phyloP scores from a whole-genome alignment of 192 early-diverging fungal species.

The Helicostylum pulchrum region DNA sequence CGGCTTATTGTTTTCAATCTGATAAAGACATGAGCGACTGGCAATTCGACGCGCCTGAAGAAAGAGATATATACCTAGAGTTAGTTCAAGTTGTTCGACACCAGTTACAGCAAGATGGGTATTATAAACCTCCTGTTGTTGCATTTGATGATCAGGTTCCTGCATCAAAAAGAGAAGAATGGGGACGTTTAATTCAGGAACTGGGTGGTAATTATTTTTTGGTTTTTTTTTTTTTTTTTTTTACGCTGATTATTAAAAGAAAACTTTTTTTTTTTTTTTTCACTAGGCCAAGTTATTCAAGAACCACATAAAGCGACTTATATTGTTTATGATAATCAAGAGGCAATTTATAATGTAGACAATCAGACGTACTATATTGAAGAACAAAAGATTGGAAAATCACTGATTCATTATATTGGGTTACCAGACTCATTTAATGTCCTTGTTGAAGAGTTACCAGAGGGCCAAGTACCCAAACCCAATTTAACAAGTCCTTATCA shows the following conservation, averaged over 20 bases:
- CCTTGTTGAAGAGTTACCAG: constrained; percentile 35
- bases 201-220: constrained; percentile 5
- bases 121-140: constrained; percentile 14
- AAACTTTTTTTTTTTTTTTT: neutral
- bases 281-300: constrained; percentile 9
- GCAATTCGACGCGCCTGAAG: constrained; percentile 31
- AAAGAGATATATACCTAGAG: constrained; percentile 20
- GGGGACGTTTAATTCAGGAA: constrained; percentile 6
- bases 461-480: constrained; percentile 17
- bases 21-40: constrained; percentile 28
- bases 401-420: constrained; percentile 59
- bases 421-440: constrained; percentile 71
- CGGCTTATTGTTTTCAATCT: constrained; percentile 30
- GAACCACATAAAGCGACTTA: constrained; percentile 16
- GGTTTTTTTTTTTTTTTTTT: neutral
- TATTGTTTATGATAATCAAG: constrained; percentile 18
- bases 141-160: constrained; percentile 12
- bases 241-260: neutral
- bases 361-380: constrained; percentile 1
- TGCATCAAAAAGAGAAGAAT: constrained; percentile 9
- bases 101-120: constrained; percentile 7
- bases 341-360: constrained; percentile 3
- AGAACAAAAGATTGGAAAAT: constrained; percentile 9
- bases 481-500: constrained; percentile 54
- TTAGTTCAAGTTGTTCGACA: constrained; percentile 17